Percentiles rank a stretch among this genome's conserved stretches.
Conservation (phyloP, 805 yeast genomes). For the Suhomyces sp. region DNA sequence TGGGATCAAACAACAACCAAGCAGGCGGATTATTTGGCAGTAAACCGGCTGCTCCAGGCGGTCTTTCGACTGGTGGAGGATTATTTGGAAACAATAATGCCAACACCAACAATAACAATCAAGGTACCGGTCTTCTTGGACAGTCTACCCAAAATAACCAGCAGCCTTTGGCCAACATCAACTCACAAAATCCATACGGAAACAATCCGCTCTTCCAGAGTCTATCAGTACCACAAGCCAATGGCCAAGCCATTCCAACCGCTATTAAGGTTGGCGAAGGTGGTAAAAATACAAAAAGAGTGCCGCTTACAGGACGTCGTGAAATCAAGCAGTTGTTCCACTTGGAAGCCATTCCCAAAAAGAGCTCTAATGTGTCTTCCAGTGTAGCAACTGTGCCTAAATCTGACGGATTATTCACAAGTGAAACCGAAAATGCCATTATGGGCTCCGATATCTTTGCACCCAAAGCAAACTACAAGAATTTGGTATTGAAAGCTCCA, state of each 20-base stretch:
- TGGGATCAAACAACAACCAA: conserved; percentile 4
- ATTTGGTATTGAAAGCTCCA: conserved; percentile 51
- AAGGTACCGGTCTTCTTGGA: conserved; percentile 10
- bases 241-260: conserved; percentile 35
- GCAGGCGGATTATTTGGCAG: conserved; percentile 33
- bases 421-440: conserved; percentile 63
- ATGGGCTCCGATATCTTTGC: conserved; percentile 69
- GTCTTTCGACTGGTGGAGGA: conserved; percentile 2
- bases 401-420: conserved; percentile 18
- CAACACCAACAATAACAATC: conserved; percentile 9
- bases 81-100: conserved; percentile 1
- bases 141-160: conserved; percentile 19
- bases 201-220: conserved; percentile 64
- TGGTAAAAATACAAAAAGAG: conserved; percentile 48
- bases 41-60: conserved; percentile 9
- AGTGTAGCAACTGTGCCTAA: neutral
- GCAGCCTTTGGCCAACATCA: conserved; percentile 28
- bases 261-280: conserved; percentile 18
- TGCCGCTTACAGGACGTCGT: conserved; percentile 55
- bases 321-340: conserved; percentile 55
- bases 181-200: conserved; percentile 67
- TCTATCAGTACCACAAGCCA: conserved; percentile 31
- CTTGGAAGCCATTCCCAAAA: conserved; percentile 18
- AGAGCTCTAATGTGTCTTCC: neutral
- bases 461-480: conserved; percentile 54